A percentile compares a stretch with the other conserved stretches of the same genome.
Evolutionary conservation across 441 rosid species (phyloP).

Genomic region (Populus tomentosa): DNA sequence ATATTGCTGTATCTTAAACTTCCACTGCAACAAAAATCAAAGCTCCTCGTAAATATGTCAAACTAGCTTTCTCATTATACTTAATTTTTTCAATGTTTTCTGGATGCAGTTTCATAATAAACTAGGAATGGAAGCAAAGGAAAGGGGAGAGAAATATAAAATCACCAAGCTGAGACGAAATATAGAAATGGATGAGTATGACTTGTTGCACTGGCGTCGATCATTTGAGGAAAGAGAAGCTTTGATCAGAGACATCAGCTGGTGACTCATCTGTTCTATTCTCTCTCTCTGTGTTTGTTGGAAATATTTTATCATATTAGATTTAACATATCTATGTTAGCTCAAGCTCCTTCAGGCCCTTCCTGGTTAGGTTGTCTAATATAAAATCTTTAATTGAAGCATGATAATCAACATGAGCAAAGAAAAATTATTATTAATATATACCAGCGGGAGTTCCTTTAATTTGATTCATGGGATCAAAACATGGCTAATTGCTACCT

Average conservation of each 20-base stretch:
- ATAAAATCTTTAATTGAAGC: neutral
- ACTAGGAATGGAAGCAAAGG: constrained; percentile 62
- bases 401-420: too few relatives aligned
- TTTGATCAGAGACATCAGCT: constrained; percentile 89
- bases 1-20: neutral
- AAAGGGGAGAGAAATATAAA: constrained; percentile 77
- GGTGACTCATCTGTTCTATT: constrained; percentile 38
- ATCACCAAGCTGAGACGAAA: constrained; percentile 67
- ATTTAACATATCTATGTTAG: neutral
- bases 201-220: constrained; percentile 79
- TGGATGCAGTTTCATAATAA: constrained; percentile 61
- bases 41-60: neutral
- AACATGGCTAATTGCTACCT: neutral
- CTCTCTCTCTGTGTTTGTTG: neutral
- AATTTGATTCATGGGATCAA: neutral
- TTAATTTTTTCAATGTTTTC: neutral
- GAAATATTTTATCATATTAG: neutral
- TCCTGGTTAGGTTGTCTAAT: neutral
- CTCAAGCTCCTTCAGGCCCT: neutral
- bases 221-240: constrained; percentile 95
- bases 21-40: neutral
- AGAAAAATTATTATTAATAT: too few relatives aligned
- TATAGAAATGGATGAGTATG: constrained; percentile 95
- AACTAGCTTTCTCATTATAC: neutral
- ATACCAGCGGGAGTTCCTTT: neutral